Percentiles rank a stretch among this genome's conserved stretches.
Evolutionary conservation across 108 stramenopile genomes (phyloP).

Genomic region (Pinguiococcus pyrenoidosus): DNA sequence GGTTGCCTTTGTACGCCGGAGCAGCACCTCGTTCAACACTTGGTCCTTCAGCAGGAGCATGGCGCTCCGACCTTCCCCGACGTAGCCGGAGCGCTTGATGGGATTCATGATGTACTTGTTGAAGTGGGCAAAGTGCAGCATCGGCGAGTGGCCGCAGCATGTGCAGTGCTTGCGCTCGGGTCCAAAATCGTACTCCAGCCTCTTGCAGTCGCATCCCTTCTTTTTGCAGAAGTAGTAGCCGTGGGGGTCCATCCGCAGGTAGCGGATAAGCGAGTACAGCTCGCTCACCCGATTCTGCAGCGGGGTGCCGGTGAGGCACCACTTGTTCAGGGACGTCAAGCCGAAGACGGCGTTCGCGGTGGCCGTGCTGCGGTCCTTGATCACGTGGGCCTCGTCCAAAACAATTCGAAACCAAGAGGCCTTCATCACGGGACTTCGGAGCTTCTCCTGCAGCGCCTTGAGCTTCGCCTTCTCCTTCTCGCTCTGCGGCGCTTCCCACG

Average conservation of each 20-base stretch:
- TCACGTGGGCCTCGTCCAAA: constrained; percentile 83
- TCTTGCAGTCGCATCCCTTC: constrained; percentile 11
- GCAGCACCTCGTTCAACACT: constrained; percentile 63
- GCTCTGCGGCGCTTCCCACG: too few relatives aligned
- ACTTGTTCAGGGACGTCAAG: constrained; percentile 55
- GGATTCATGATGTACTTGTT: constrained; percentile 86
- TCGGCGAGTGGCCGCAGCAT: constrained; percentile 72
- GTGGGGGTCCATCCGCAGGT: constrained; percentile 84
- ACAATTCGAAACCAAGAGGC: constrained; percentile 86
- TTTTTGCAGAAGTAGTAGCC: constrained; percentile 79
- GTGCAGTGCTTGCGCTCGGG: constrained; percentile 32
- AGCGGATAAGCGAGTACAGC: constrained; percentile 84
- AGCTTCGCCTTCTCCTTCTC: constrained; percentile 1
- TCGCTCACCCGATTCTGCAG: constrained; percentile 96
- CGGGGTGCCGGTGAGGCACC: constrained; percentile 92
- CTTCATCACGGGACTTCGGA: constrained; percentile 63
- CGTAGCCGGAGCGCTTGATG: constrained; percentile 67
- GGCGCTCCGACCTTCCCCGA: constrained; percentile 73
- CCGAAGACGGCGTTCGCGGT: constrained; percentile 90
- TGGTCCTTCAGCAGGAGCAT: constrained; percentile 73
- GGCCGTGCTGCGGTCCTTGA: constrained; percentile 71
- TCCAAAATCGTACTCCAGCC: background rate
- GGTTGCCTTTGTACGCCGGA: constrained; percentile 89
- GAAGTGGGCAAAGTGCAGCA: constrained; percentile 85
- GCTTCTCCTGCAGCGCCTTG: background rate